Evolutionary conservation across 352 stramenopile genomes (phyloP).

Genomic region (Pythium oligandrum): DNA sequence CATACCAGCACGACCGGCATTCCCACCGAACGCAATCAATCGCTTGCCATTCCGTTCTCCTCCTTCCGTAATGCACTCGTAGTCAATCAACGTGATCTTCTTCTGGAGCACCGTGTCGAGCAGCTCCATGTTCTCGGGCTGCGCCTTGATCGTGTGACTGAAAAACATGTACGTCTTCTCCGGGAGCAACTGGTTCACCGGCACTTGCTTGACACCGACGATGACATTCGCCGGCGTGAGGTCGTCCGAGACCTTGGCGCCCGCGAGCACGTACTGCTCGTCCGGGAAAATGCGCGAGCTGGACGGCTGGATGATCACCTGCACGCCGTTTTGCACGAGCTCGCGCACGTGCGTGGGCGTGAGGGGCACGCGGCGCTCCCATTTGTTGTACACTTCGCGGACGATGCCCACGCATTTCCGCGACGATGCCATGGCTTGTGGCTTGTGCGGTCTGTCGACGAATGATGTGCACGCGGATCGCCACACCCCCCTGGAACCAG

Average conservation of each 20-base stretch:
- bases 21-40: slow-evolving; percentile 93
- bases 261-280: slow-evolving; percentile 87
- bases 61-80: slow-evolving; percentile 93
- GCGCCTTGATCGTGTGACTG: slow-evolving; percentile 96
- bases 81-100: slow-evolving; percentile 94
- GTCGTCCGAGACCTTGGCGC: slow-evolving; percentile 88
- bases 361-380: slow-evolving; percentile 92
- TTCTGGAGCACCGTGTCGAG: slow-evolving; percentile 90
- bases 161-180: slow-evolving; percentile 97
- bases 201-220: slow-evolving; percentile 94
- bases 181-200: slow-evolving; percentile 67
- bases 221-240: slow-evolving; percentile 87
- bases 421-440: neutral
- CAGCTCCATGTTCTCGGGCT: slow-evolving; percentile 95
- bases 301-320: slow-evolving; percentile 93
- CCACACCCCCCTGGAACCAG: neutral
- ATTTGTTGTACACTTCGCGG: slow-evolving; percentile 93
- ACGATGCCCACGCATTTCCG: slow-evolving; percentile 86
- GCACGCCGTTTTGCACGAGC: slow-evolving; percentile 72
- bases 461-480: slow-evolving; percentile 11
- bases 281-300: slow-evolving; percentile 91
- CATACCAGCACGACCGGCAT: slow-evolving; percentile 93
- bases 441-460: slow-evolving; percentile 8
- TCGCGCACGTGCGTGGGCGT: slow-evolving; percentile 87
- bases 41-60: slow-evolving; percentile 72